Conservation (phyloP, 345 rosid species). For the Firmiana major region DNA sequence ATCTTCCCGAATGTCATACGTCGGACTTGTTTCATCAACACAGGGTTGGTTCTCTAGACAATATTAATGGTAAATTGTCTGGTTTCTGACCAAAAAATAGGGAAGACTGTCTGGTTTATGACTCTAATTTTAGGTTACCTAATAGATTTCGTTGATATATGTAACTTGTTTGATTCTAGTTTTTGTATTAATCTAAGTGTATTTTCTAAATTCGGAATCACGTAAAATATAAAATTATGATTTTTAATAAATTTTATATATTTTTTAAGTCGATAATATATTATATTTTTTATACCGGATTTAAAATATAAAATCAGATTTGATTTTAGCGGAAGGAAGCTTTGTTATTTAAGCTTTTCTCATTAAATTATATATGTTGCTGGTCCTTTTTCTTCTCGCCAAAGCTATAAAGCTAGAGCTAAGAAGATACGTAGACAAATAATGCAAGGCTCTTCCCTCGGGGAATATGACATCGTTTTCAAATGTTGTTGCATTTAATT, state of each 20-base stretch:
- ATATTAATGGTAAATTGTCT: neutral
- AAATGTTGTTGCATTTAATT: neutral
- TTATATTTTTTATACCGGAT: too few relatives aligned
- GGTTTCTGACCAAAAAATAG: neutral
- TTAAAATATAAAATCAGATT: too few relatives aligned
- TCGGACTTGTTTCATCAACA: neutral
- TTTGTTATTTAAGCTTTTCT: neutral
- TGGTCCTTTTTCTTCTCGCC: slow-evolving; percentile 7
- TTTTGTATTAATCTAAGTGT: too few relatives aligned
- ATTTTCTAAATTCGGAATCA: too few relatives aligned
- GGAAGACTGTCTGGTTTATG: neutral
- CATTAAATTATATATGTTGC: slow-evolving; percentile 7
- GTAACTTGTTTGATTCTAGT: too few relatives aligned
- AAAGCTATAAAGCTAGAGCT: neutral
- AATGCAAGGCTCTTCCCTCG: neutral
- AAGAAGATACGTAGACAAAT: neutral
- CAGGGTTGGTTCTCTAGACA: neutral
- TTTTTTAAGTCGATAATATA: too few relatives aligned
- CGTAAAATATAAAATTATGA: too few relatives aligned
- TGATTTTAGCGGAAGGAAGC: neutral
- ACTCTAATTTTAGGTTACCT: neutral
- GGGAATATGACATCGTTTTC: too few relatives aligned
- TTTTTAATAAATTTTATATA: too few relatives aligned
- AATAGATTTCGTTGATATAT: too few relatives aligned
- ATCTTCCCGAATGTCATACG: neutral